A percentile compares a stretch with the other conserved stretches of the same genome.
Evolutionary conservation across 495 filamentous ascomycete genomes (phyloP).

Genomic region (Aspergillus wentii): DNA sequence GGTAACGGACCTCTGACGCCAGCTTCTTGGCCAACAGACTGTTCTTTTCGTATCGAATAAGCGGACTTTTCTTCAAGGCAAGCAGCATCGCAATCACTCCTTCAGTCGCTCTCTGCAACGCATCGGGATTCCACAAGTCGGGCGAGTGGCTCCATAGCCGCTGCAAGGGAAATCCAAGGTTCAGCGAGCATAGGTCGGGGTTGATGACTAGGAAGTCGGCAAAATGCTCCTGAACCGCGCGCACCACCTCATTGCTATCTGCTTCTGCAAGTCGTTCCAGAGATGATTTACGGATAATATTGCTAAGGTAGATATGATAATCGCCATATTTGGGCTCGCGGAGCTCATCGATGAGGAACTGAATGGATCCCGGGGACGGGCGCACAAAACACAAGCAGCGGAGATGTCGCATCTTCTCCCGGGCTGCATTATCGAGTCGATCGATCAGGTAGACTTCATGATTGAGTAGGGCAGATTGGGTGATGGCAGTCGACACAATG

Average conservation of each 20-base stretch:
- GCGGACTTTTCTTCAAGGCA: constrained; percentile 89
- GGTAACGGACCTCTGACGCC: constrained; percentile 85
- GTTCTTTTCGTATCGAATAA: constrained; percentile 92
- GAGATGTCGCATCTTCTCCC: constrained; percentile 97
- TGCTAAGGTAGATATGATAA: constrained; percentile 96
- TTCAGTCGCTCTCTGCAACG: constrained; percentile 77
- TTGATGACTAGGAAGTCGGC: constrained; percentile 94
- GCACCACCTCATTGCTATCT: constrained; percentile 97
- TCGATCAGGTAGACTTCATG: constrained; percentile 98
- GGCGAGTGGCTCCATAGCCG: constrained; percentile 70
- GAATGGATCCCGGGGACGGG: constrained; percentile 84
- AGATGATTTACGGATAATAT: constrained; percentile 93
- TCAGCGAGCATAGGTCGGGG: constrained; percentile 83
- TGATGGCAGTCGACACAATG: constrained; percentile 90
- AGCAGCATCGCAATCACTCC: constrained; percentile 78
- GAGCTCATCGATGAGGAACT: constrained; percentile 90
- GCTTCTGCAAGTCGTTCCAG: constrained; percentile 92
- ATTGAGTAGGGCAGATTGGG: constrained; percentile 91
- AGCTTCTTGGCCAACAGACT: constrained; percentile 88
- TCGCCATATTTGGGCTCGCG: constrained; percentile 96
- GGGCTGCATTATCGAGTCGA: constrained; percentile 81
- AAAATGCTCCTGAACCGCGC: constrained; percentile 88
- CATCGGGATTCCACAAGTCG: constrained; percentile 86
- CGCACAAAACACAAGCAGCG: constrained; percentile 90
- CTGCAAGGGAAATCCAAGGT: constrained; percentile 67